Conservation (phyloP, 2,329 filamentous ascomycete species). For the Alternaria sp. region DNA sequence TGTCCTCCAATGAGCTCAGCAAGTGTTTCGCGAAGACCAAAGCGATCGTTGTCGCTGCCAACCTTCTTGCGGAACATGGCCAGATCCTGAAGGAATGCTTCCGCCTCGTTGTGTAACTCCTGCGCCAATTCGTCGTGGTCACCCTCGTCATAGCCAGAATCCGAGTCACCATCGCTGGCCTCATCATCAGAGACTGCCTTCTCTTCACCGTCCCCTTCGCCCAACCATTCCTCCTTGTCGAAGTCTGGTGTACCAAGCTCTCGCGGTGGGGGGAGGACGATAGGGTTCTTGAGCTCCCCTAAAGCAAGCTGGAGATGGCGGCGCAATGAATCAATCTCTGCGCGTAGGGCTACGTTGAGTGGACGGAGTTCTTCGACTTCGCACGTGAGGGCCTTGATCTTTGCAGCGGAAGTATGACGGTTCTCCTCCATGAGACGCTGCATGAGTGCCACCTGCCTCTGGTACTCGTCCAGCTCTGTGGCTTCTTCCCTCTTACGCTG, state of each 20-base stretch:
- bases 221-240: constrained; percentile 42
- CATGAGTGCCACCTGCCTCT: constrained; percentile 87
- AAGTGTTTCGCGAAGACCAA: constrained; percentile 47
- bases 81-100: constrained; percentile 81
- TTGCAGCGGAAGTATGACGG: constrained; percentile 87
- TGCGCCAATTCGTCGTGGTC: constrained; percentile 62
- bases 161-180: constrained; percentile 49
- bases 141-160: constrained; percentile 68
- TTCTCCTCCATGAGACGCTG: constrained; percentile 97
- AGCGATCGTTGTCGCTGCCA: constrained; percentile 78
- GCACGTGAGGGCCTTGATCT: constrained; percentile 79
- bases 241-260: constrained; percentile 40
- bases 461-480: constrained; percentile 91
- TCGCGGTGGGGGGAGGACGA: constrained; percentile 64
- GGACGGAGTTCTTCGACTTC: constrained; percentile 60
- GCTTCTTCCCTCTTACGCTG: constrained; percentile 80
- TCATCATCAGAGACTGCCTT: constrained; percentile 39
- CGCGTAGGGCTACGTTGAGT: constrained; percentile 64
- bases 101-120: constrained; percentile 84
- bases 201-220: constrained; percentile 32
- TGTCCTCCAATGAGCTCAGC: constrained; percentile 27
- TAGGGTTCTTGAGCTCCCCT: constrained; percentile 88
- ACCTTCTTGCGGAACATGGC: constrained; percentile 85
- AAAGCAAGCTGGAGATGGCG: constrained; percentile 88
- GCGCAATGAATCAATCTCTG: constrained; percentile 84